A percentile compares a stretch with the other conserved stretches of the same genome.
Conservation (phyloP, 78 protist species). For the Speleostelium caveatum region DNA sequence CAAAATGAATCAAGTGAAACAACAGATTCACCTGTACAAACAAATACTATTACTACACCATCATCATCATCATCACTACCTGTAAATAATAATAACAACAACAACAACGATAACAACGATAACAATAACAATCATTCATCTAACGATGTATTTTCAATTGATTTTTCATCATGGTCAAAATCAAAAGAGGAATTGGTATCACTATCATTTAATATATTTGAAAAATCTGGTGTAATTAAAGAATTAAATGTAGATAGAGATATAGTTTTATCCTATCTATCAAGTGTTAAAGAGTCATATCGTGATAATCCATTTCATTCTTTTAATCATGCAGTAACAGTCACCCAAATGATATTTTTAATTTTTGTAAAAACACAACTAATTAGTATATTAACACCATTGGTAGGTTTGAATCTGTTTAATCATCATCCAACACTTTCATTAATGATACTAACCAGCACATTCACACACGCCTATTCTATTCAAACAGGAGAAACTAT, state of each 20-base stretch:
- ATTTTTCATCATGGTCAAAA: conserved; percentile 61
- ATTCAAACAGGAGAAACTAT: conserved; percentile 78
- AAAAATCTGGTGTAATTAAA: conserved; percentile 26
- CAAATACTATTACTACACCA: too few relatives aligned
- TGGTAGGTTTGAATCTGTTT: conserved; percentile 19
- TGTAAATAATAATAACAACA: neutral
- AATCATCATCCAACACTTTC: too few relatives aligned
- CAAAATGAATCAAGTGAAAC: neutral
- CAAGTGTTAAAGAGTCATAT: conserved; percentile 9
- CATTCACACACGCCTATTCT: too few relatives aligned
- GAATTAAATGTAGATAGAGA: conserved; percentile 1
- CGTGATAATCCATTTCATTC: conserved; percentile 74
- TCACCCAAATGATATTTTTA: conserved; percentile 64
- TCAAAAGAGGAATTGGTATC: conserved; percentile 14
- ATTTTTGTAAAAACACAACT: conserved; percentile 40
- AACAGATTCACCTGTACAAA: neutral
- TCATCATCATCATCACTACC: too few relatives aligned
- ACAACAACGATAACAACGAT: neutral
- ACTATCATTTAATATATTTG: conserved; percentile 10
- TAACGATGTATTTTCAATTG: conserved; percentile 53
- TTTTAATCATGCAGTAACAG: conserved; percentile 75
- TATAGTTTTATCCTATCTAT: neutral
- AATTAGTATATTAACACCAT: conserved; percentile 40
- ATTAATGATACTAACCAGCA: too few relatives aligned
- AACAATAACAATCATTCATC: neutral